Conservation (phyloP, 2,329 filamentous ascomycete species). For the Cercospora sp. region DNA sequence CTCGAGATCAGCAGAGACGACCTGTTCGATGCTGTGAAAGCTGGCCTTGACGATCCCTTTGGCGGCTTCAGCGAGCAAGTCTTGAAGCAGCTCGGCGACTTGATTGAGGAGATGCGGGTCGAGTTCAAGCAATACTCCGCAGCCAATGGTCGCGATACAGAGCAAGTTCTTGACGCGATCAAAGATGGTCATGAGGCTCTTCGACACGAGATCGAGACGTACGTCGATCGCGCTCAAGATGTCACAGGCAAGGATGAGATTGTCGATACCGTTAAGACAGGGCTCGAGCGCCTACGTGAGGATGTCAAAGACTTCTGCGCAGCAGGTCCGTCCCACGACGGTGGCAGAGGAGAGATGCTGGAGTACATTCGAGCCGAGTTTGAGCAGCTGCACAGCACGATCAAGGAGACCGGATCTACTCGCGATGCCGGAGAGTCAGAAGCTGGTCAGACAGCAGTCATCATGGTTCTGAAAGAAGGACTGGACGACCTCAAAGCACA, state of each 20-base stretch:
- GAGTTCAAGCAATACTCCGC: slow-evolving; percentile 78
- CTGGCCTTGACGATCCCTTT: slow-evolving; percentile 57
- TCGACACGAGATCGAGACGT: slow-evolving; percentile 75
- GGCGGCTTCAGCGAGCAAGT: slow-evolving; percentile 60
- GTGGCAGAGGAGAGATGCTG: slow-evolving; percentile 49
- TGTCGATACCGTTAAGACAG: slow-evolving; percentile 65
- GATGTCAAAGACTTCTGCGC: slow-evolving; percentile 58
- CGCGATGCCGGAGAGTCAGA: slow-evolving; percentile 31
- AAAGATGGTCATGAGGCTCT: slow-evolving; percentile 84
- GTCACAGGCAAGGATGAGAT: slow-evolving; percentile 75
- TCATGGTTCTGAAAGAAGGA: slow-evolving; percentile 38
- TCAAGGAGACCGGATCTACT: slow-evolving; percentile 45
- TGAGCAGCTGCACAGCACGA: slow-evolving; percentile 60
- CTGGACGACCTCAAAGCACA: slow-evolving; percentile 37
- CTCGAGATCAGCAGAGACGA: slow-evolving; percentile 53
- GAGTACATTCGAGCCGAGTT: slow-evolving; percentile 59
- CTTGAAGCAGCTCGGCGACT: slow-evolving; percentile 59
- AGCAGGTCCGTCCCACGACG: slow-evolving; percentile 47
- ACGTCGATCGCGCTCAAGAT: slow-evolving; percentile 72
- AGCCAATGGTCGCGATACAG: slow-evolving; percentile 76
- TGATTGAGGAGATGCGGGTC: slow-evolving; percentile 62
- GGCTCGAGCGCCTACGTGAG: slow-evolving; percentile 64
- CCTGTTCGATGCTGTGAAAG: slow-evolving; percentile 60
- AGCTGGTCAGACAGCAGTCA: slow-evolving; percentile 32
- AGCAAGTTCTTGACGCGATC: slow-evolving; percentile 83